phyloP scores from a whole-genome alignment of 495 filamentous ascomycete species.

The Glonium stellatum region DNA sequence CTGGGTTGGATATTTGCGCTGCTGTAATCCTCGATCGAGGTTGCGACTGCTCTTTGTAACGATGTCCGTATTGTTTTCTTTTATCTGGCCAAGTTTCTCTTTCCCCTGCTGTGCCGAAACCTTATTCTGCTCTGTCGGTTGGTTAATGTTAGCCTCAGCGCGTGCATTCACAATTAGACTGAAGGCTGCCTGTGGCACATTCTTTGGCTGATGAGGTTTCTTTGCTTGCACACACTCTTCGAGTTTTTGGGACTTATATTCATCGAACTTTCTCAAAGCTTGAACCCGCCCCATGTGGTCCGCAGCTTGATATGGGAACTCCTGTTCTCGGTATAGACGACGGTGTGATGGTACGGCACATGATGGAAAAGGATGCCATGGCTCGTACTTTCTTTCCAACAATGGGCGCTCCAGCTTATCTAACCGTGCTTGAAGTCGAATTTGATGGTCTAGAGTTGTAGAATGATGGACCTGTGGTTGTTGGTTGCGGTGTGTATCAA shows the following conservation, averaged over 20 bases:
- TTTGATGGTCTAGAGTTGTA: too few relatives aligned
- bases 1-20: not conserved
- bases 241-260: not conserved
- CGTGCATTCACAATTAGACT: too few relatives aligned
- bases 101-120: not conserved
- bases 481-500: too few relatives aligned
- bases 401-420: too few relatives aligned
- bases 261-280: not conserved
- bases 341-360: too few relatives aligned
- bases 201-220: too few relatives aligned
- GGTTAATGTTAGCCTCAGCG: not conserved
- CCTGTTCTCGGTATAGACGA: not conserved
- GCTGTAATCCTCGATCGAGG: not conserved
- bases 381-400: too few relatives aligned
- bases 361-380: too few relatives aligned
- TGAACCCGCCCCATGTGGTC: not conserved
- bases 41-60: not conserved
- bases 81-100: not conserved
- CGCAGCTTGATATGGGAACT: not conserved
- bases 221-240: not conserved
- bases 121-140: not conserved
- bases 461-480: too few relatives aligned
- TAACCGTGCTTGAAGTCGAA: too few relatives aligned
- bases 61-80: not conserved
- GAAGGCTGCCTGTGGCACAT: too few relatives aligned